These are phyloP conservation scores for Lentinula guzmanii DNA, from an alignment of 768 basidiomycete species.

Conservation along the genomic window DNA sequence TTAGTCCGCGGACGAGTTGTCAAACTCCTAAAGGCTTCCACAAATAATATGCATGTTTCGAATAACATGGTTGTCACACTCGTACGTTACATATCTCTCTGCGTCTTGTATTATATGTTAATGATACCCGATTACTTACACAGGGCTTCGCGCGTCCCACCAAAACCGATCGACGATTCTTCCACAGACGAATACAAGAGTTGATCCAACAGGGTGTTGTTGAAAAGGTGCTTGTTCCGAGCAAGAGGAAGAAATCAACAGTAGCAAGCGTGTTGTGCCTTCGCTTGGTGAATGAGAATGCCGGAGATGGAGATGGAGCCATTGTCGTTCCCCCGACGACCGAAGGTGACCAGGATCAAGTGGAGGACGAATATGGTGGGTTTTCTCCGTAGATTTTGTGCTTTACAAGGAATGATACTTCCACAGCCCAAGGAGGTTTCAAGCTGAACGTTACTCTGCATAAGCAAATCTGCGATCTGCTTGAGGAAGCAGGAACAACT, in stretches of 20 bases:
- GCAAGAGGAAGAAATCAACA: slow-evolving; percentile 37
- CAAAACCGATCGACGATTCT: slow-evolving; percentile 77
- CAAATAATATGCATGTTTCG: slow-evolving; percentile 64
- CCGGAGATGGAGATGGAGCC: slow-evolving; percentile 26
- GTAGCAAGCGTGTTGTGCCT: slow-evolving; percentile 55
- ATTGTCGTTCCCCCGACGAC: slow-evolving; percentile 19
- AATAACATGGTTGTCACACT: slow-evolving; percentile 74
- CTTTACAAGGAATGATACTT: not conserved
- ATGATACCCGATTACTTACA: not conserved
- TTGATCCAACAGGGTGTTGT: slow-evolving; percentile 68
- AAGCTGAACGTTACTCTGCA: slow-evolving; percentile 68
- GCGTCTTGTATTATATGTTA: slow-evolving; percentile 18
- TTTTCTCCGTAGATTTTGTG: slow-evolving; percentile 12
- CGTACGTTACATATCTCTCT: slow-evolving; percentile 26
- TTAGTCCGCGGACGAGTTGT: slow-evolving; percentile 67
- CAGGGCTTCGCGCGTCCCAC: slow-evolving; percentile 75
- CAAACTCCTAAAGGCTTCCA: slow-evolving; percentile 65
- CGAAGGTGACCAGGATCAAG: slow-evolving; percentile 20
- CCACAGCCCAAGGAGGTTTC: slow-evolving; percentile 31
- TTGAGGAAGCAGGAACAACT: slow-evolving; percentile 59
- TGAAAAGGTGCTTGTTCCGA: slow-evolving; percentile 70
- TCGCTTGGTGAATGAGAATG: slow-evolving; percentile 46
- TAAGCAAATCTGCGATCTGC: slow-evolving; percentile 69
- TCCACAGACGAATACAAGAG: slow-evolving; percentile 67
- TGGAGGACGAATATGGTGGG: slow-evolving; percentile 38